Base-by-base conservation (phyloP, 1,139 yeast genomes). In the Geotrichum australiense region DNA sequence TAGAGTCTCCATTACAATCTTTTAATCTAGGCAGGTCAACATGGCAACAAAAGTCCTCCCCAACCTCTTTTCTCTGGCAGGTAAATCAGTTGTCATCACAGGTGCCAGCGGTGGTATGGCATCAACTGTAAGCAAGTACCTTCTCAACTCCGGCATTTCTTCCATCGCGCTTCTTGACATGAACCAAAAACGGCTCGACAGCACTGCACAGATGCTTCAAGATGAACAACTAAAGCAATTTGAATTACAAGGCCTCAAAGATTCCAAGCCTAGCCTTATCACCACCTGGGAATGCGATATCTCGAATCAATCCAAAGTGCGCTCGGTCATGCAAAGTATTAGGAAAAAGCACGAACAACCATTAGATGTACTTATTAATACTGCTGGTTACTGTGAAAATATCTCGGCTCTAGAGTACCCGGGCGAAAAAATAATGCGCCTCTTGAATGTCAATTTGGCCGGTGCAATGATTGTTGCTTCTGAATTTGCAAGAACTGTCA, bases 61-160 rank as follows among this genome's bases (percentile, higher is more conserved):
- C 12, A 38, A 35, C 27, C 49, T 33, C 2, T 33, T 33, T 14
- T 33, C 36, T 2, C 36, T 33, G 3, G 28, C 36, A 11, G 36
- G 83, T 43, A 76, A 79, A 61, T 68, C 81, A 45, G 86, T 85
- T 34, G 70, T 83, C 42, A 65, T 83, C 51, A 83, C 93, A 25
- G 94, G 94, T 41, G 94, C 93, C 14, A 79, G 87, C 25, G 94
- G 94, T 5, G 93, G 93, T 16, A 67, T 83, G 53, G 80, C 87
- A 2, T 65, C 78, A 23, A 77, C 81, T 14, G 61, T 82, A 3
- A 50, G 59, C 35, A 45, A 47, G 7, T 51, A 58, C 4, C 66
- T 83, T 5, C 43, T 40, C 19, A 20, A 19, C 27, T 34, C 43
- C 5, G 43, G 43, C 2, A 20, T 26, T 19, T 14, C 36, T 8